Conservation (phyloP, 179 eudicot genomes). For the Dionaea muscipula region DNA sequence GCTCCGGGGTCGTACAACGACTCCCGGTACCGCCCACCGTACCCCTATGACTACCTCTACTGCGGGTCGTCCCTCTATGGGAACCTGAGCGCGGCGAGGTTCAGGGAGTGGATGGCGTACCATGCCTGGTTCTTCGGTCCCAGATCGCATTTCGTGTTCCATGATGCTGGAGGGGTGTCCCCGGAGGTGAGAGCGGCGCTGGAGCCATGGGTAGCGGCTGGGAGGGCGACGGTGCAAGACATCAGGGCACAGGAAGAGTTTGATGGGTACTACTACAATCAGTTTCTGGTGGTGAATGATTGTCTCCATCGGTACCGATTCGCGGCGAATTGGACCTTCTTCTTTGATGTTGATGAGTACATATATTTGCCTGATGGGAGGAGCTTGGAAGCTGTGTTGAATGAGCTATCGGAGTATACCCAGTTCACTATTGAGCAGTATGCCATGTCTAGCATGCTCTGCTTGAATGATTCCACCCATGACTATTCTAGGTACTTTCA, state of each 20-base stretch:
- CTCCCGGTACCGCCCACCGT: slow-evolving; percentile 18
- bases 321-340: slow-evolving; percentile 52
- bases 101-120: slow-evolving; percentile 60
- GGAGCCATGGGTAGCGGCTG: slow-evolving; percentile 44
- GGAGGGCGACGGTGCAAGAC: slow-evolving; percentile 45
- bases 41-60: slow-evolving; percentile 36
- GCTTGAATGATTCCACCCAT: slow-evolving; percentile 34
- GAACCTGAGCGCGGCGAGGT: slow-evolving; percentile 26
- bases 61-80: slow-evolving; percentile 58
- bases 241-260: slow-evolving; percentile 37
- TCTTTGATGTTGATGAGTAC: slow-evolving; percentile 53
- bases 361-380: slow-evolving; percentile 30
- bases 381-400: slow-evolving; percentile 22
- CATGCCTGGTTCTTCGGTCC: slow-evolving; percentile 44
- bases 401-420: slow-evolving; percentile 25
- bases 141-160: slow-evolving; percentile 49
- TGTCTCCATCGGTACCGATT: slow-evolving; percentile 41
- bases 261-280: slow-evolving; percentile 61
- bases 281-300: slow-evolving; percentile 54
- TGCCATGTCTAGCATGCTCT: slow-evolving; percentile 44
- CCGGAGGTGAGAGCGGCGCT: slow-evolving; percentile 33
- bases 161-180: slow-evolving; percentile 52
- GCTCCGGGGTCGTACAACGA: slow-evolving; percentile 21
- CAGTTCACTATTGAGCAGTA: slow-evolving; percentile 62
- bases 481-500: slow-evolving; percentile 41